phyloP scores from a whole-genome alignment of 2,329 filamentous ascomycete species.

The Penicillium decumbens region DNA sequence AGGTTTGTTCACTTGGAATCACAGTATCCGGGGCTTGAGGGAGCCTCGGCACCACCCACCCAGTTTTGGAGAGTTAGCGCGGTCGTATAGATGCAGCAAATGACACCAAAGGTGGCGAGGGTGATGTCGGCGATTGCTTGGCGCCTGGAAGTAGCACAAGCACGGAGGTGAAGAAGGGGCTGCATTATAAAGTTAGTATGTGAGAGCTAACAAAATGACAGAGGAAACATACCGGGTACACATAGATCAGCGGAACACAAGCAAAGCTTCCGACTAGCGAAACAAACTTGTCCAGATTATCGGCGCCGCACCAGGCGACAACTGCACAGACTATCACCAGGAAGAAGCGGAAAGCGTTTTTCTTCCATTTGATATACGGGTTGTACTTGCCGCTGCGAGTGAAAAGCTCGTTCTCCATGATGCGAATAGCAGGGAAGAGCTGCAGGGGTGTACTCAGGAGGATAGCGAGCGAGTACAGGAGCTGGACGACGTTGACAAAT shows the following conservation, averaged over 20 bases:
- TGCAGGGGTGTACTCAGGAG: conserved; percentile 90
- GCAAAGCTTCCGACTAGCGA: conserved; percentile 94
- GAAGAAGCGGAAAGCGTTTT: conserved; percentile 93
- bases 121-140: conserved; percentile 68
- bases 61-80: conserved; percentile 80
- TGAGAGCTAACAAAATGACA: not conserved
- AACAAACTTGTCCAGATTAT: conserved; percentile 95
- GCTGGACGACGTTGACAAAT: conserved; percentile 91
- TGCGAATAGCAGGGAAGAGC: conserved; percentile 95
- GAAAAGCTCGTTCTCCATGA: conserved; percentile 91
- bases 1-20: conserved; percentile 38
- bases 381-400: conserved; percentile 95
- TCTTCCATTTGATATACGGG: conserved; percentile 98
- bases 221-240: conserved; percentile 76
- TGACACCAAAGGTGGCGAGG: conserved; percentile 74
- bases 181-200: conserved; percentile 35
- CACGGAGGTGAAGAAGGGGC: conserved; percentile 85
- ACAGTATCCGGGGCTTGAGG: conserved; percentile 59
- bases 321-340: conserved; percentile 79
- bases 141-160: conserved; percentile 63
- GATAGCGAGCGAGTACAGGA: conserved; percentile 97
- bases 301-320: conserved; percentile 88
- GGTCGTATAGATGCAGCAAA: conserved; percentile 91
- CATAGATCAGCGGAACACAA: conserved; percentile 93
- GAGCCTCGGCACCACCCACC: conserved; percentile 57